Percentiles rank a stretch among this genome's conserved stretches.
Conservation (phyloP, 495 filamentous ascomycete species). For the Aspergillus diversus region DNA sequence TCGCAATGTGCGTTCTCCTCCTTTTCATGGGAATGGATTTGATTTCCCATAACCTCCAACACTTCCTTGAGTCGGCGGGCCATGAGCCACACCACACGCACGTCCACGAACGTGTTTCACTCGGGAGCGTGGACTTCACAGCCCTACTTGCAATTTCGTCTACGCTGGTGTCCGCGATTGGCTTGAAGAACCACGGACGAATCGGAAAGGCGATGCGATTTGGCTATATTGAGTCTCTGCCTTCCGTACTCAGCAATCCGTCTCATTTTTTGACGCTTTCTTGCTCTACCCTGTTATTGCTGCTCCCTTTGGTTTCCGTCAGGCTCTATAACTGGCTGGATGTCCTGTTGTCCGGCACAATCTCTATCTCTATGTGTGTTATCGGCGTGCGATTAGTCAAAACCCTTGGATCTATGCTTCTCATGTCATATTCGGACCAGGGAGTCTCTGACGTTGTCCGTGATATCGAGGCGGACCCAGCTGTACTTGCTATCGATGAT, state of each 20-base stretch:
- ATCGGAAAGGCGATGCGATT: slow-evolving; percentile 85
- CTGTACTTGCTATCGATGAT: slow-evolving; percentile 78
- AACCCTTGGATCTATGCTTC: slow-evolving; percentile 85
- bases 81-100: slow-evolving; percentile 73
- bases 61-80: slow-evolving; percentile 70
- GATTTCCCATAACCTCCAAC: slow-evolving; percentile 88
- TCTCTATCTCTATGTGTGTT: slow-evolving; percentile 83
- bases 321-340: slow-evolving; percentile 79
- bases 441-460: slow-evolving; percentile 76
- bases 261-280: slow-evolving; percentile 91
- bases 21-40: slow-evolving; percentile 96
- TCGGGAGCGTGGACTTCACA: slow-evolving; percentile 80
- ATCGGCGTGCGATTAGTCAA: slow-evolving; percentile 82
- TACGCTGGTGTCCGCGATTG: slow-evolving; percentile 85
- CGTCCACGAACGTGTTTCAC: slow-evolving; percentile 66
- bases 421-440: slow-evolving; percentile 80
- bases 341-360: slow-evolving; percentile 74
- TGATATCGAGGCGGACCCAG: slow-evolving; percentile 80
- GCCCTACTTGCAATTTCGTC: slow-evolving; percentile 82
- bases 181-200: slow-evolving; percentile 89
- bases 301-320: slow-evolving; percentile 81
- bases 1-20: slow-evolving; percentile 92
- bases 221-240: slow-evolving; percentile 79
- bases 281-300: slow-evolving; percentile 76
- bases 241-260: slow-evolving; percentile 83